Base-by-base conservation (phyloP, 768 basidiomycete genomes). In the Cyclocybe cylindracea region DNA sequence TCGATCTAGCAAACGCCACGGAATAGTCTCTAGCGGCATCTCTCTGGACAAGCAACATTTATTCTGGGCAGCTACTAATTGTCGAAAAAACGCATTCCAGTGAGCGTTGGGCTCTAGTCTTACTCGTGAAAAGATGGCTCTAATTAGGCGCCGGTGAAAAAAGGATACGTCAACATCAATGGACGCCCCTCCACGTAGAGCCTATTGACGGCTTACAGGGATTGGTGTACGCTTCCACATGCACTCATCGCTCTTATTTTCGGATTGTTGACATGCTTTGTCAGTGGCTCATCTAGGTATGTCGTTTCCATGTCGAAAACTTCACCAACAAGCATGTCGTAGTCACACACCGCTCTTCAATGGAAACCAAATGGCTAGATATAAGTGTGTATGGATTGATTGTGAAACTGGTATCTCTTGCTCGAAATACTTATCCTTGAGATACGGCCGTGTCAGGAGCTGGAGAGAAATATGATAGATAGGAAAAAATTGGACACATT, bases 91-190 rank as follows among this genome's bases (percentile, higher is more conserved):
- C 86, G 37, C 74, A 77, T 19, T 67, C 78, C 49, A 77, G 79
- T 79, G 38, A 38, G 69, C 45, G 24, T n/a, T 13, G 6, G 9
- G 43, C 19, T 16, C 38, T n/a, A 38, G 8, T 35, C 3, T 39
- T 2, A 34, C 44, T 2, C 24, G 9, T 3, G 16, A 7, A 38
- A 9, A 11, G 24, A 24, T 18, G 18, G 24, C 10, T 2, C 34
- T 3, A 46, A 41, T 16, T 24, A 7, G 24, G 9, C 14, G 32
- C 29, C 32, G 32, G 24, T 24, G 24, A 24, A 24, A 24, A 16
- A 24, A 83, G 84, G 84, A 3, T 75, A 71, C 43, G 70, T 74
- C 13, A 78, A 79, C 58, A 74, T 86, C 56, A 86, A 86, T 51
- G 83, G 1, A 63, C 75, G 2, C 79, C 79, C 3, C 55, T 83